Evolutionary conservation across 2,329 filamentous ascomycete genomes (phyloP), one percentile per base, ranked within the genome.

Genomic region (Aspergillus carbonarius): DNA sequence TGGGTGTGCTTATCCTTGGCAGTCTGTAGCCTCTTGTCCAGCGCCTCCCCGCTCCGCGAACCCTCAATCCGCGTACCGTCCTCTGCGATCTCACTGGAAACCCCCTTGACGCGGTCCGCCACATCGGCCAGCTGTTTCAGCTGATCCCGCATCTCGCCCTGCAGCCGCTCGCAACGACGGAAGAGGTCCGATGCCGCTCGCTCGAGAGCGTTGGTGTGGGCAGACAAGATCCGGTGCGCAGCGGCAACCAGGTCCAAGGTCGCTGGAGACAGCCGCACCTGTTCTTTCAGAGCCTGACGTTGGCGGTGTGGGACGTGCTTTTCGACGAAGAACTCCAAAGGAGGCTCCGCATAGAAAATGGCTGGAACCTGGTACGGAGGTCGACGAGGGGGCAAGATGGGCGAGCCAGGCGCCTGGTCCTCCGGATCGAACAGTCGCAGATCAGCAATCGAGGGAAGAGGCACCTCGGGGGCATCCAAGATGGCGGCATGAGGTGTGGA

Each of bases 111-210:
- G 8, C 78, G 73, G 40, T 79, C 77, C 1, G 79, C 77, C 15
- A 80, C 70, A 57, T 79, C 78, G 1, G 73, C 71, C 25, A 81
- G 71, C 37, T 78, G 76, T 53, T 73, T 74, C 27, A 82, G 65
- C 63, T 82, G 80, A 46, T 80, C 77, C 12, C 71, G 69, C 66
- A 82, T 75, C 63, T 82, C 80, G 13, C 76, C 74, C 58, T 74
- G 74, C 44, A 82, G 63, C 17, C 79, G 70, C 55, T 82, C 79
- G 60, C 80, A 82, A n/a, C 80, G 76, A 35, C 79, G 77, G 70
- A 82, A 82, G n/a, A 82, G 70, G 62, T 82, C 80, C 2, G 80
- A 79, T 10, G 79, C 80, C 9, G 80, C 80, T 57, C 74, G 69
- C 55, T 80, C 78, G 5, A 82, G 69, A 12, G 73, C 67, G 54